A percentile compares a stretch with the other conserved stretches of the same genome.
phyloP scores from a whole-genome alignment of 768 basidiomycete genomes.

The Hemileccinum rubropunctum region DNA sequence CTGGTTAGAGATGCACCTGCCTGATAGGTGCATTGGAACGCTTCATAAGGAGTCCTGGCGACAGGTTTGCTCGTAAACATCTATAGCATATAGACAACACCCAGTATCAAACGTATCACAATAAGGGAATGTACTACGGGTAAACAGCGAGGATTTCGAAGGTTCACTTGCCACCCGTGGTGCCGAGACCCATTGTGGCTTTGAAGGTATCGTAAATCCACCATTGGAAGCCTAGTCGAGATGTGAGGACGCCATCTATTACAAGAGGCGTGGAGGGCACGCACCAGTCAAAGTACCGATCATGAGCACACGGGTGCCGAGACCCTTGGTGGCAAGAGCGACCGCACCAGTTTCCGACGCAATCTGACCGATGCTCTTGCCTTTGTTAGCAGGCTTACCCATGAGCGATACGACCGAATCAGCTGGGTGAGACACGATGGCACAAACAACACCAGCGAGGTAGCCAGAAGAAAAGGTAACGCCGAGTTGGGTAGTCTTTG shows the following conservation, averaged over 20 bases:
- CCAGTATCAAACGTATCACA: background rate
- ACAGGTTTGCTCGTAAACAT: no score
- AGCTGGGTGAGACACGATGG: slow-evolving; percentile 94
- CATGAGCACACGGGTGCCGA: slow-evolving; percentile 85
- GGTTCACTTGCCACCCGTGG: slow-evolving; percentile 83
- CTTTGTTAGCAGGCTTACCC: slow-evolving; percentile 85
- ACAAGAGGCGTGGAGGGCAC: slow-evolving; percentile 1
- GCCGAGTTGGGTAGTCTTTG: slow-evolving; percentile 82
- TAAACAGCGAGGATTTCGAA: background rate
- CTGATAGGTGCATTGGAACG: no score
- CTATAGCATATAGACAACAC: no score
- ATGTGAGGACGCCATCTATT: background rate
- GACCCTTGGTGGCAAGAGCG: slow-evolving; percentile 76
- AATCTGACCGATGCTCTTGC: slow-evolving; percentile 71
- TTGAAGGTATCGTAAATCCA: slow-evolving; percentile 94
- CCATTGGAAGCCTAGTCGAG: slow-evolving; percentile 76
- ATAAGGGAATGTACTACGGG: background rate
- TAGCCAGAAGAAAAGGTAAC: slow-evolving; percentile 90
- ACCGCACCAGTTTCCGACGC: slow-evolving; percentile 65
- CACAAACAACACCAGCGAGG: slow-evolving; percentile 94
- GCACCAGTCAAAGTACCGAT: slow-evolving; percentile 58
- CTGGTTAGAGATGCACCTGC: no score
- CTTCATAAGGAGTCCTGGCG: no score
- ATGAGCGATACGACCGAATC: slow-evolving; percentile 92
- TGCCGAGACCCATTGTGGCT: slow-evolving; percentile 78